phyloP scores from a whole-genome alignment of 2,329 filamentous ascomycete genomes.

The Penicillium sp. region DNA sequence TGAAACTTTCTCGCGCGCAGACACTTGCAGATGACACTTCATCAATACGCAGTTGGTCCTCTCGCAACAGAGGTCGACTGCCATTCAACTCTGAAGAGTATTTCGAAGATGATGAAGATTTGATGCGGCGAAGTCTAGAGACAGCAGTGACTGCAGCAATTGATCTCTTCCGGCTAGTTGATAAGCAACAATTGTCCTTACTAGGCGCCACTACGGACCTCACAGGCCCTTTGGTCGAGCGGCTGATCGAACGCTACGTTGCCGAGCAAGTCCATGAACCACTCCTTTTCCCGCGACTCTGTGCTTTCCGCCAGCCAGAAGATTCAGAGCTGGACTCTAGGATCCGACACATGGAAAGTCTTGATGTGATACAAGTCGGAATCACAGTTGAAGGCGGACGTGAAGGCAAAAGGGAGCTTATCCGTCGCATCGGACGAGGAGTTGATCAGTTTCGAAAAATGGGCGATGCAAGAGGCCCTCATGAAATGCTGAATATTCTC shows the following conservation, averaged over 20 bases:
- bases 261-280: conserved; percentile 85
- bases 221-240: conserved; percentile 87
- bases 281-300: conserved; percentile 79
- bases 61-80: conserved; percentile 35
- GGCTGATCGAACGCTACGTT: conserved; percentile 91
- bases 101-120: conserved; percentile 84
- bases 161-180: conserved; percentile 90
- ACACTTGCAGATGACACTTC: conserved; percentile 40
- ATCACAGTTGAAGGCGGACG: conserved; percentile 78
- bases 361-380: conserved; percentile 93
- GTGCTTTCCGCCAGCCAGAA: conserved; percentile 72
- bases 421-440: conserved; percentile 70
- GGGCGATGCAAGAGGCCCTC: conserved; percentile 70
- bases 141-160: conserved; percentile 91
- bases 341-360: conserved; percentile 86
- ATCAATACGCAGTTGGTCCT: conserved; percentile 35
- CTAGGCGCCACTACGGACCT: conserved; percentile 90
- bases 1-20: conserved; percentile 23
- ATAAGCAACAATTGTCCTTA: conserved; percentile 90
- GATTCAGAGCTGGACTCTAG: conserved; percentile 86
- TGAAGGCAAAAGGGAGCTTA: conserved; percentile 76
- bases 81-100: conserved; percentile 65
- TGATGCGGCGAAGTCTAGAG: conserved; percentile 84
- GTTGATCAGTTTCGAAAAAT: conserved; percentile 90
- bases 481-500: conserved; percentile 83